Percentiles rank a stretch among this genome's conserved stretches.
Evolutionary conservation across 768 basidiomycete species (phyloP).

Genomic region (Coprinopsis cinerea): DNA sequence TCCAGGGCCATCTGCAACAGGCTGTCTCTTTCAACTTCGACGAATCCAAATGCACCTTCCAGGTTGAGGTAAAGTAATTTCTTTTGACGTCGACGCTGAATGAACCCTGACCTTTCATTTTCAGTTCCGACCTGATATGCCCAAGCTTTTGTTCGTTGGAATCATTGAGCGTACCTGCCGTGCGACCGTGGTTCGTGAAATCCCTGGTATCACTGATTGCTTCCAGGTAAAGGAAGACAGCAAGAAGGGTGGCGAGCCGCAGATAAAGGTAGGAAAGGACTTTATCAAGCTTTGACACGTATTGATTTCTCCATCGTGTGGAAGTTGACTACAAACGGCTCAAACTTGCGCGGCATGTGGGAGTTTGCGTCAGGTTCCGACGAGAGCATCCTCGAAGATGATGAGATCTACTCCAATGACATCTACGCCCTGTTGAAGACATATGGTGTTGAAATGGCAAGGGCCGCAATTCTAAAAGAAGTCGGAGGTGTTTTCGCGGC

Average conservation of each 20-base stretch:
- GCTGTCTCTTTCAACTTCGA: constrained; percentile 74
- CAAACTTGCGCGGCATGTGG: constrained; percentile 91
- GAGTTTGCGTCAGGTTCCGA: constrained; percentile 48
- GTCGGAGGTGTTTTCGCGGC: constrained; percentile 88
- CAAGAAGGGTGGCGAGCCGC: constrained; percentile 42
- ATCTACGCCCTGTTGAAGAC: constrained; percentile 86
- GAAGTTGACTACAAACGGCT: constrained; percentile 85
- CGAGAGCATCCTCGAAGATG: constrained; percentile 63
- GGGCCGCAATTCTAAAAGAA: constrained; percentile 84
- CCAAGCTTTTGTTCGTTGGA: constrained; percentile 90
- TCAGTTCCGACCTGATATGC: constrained; percentile 85
- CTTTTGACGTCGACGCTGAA: neutral
- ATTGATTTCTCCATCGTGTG: constrained; percentile 10
- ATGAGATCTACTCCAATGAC: constrained; percentile 89
- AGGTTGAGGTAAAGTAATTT: constrained; percentile 64
- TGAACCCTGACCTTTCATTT: constrained; percentile 8
- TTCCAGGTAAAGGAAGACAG: constrained; percentile 65
- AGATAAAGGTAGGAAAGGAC: constrained; percentile 39
- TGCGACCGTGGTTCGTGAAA: constrained; percentile 82
- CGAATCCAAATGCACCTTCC: constrained; percentile 62
- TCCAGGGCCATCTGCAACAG: constrained; percentile 53
- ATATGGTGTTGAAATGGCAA: constrained; percentile 96
- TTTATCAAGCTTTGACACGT: neutral
- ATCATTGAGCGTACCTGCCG: constrained; percentile 86
- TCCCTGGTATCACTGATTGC: constrained; percentile 83